Conservation (phyloP, 352 stramenopile genomes). For the Thraustochytrium striatum region DNA sequence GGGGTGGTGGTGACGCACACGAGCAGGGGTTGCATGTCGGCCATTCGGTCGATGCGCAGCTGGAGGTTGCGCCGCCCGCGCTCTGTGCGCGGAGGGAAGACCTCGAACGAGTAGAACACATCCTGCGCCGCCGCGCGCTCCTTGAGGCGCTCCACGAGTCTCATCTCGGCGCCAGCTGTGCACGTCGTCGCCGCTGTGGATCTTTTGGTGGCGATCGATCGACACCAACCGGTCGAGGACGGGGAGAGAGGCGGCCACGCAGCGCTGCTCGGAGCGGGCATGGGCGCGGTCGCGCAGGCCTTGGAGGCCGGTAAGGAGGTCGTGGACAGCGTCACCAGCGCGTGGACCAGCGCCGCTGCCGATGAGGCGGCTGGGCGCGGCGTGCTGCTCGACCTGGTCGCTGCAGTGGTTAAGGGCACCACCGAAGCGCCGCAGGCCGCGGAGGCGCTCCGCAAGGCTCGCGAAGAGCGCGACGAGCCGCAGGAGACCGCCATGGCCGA, state of each 20-base stretch:
- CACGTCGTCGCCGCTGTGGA: background rate
- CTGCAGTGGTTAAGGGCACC: too few relatives aligned
- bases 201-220: background rate
- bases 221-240: background rate
- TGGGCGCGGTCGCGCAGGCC: background rate
- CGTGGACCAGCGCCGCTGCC: too few relatives aligned
- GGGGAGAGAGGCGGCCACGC: background rate
- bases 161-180: slow-evolving; percentile 58
- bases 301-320: background rate
- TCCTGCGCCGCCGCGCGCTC: slow-evolving; percentile 67
- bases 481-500: background rate
- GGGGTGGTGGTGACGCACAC: slow-evolving; percentile 87
- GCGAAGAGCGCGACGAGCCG: too few relatives aligned
- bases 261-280: background rate
- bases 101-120: slow-evolving; percentile 89
- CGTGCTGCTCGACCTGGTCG: too few relatives aligned
- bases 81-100: slow-evolving; percentile 84
- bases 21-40: slow-evolving; percentile 79
- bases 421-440: too few relatives aligned
- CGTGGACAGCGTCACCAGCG: too few relatives aligned
- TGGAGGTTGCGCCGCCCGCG: slow-evolving; percentile 83
- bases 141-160: slow-evolving; percentile 78
- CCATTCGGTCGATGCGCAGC: slow-evolving; percentile 85
- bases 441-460: too few relatives aligned
- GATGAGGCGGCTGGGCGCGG: too few relatives aligned